Evolutionary conservation across 257 asterid species (phyloP), one percentile per base, ranked within the genome.

Genomic region (Nicotiana obtusifolia): DNA sequence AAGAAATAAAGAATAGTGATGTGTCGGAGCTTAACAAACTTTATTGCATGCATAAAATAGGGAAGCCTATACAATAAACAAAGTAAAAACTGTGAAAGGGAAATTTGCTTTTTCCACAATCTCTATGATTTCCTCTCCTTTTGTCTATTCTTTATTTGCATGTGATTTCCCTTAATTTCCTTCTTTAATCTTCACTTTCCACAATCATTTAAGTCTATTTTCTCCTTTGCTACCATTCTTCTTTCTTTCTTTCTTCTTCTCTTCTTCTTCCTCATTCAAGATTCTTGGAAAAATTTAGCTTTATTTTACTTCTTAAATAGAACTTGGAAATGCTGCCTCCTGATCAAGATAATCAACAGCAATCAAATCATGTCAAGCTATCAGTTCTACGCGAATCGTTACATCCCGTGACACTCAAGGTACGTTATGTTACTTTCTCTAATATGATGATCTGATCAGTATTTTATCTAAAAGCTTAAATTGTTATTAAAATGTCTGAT

Each of bases 331-430:
- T 37, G 47, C 47, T 37, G 10, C 47, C 47, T 37, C 47, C 47
- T 37, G 47, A 37, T 82, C 20, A 77, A 26, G 80, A 87, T 6
- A 71, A 57, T 1, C 83, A 81, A n/a, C 78, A 86, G 11, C 89
- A 82, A 5, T 64, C 81, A 22, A 24, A 83, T 31, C 77, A 81
- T 0, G 82, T 67, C 79, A 83, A 83, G 17, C 85, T 80, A 35
- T 91, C 94, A 1, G 76, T 90, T 81, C 81, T 92, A 47, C 92
- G 89, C 5, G 88, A 87, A 79, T 87, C 92, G 2, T 28, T 89
- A 30, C 84, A 77, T 26, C 97, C 97, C 3, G 56, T 91, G 30
- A 90, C 95, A n/a, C 91, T 94, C 24, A 86, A 85, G 96, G 97
- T 93, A 37, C 10, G 3, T 37, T 37, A 37, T 0, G 9, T 37